Evolutionary conservation across 768 basidiomycete species (phyloP).

Genomic region (Gloeophyllum trabeum): DNA sequence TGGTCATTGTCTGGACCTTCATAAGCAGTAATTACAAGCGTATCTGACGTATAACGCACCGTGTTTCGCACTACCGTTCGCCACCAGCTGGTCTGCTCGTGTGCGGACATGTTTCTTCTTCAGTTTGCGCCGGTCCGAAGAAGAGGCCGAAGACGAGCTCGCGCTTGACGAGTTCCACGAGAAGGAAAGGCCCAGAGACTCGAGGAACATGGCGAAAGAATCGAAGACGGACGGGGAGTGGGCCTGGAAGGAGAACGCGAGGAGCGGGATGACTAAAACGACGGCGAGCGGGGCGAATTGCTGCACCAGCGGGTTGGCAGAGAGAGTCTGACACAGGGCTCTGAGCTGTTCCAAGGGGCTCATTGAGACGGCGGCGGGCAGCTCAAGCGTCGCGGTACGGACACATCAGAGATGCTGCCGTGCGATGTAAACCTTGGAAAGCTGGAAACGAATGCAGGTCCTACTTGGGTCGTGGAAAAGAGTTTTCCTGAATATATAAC

Average conservation of each 20-base stretch:
- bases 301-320: conserved; percentile 19
- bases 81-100: conserved; percentile 43
- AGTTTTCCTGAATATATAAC: no score
- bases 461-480: no score
- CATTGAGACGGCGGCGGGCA: no score
- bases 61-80: conserved; percentile 19
- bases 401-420: no score
- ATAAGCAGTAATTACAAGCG: conserved; percentile 1
- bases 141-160: conserved; percentile 9
- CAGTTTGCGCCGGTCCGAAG: conserved; percentile 28
- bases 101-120: conserved; percentile 40
- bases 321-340: no score
- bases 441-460: no score
- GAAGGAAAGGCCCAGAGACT: conserved; percentile 38
- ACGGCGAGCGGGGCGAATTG: conserved; percentile 49
- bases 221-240: conserved; percentile 13
- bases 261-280: conserved; percentile 32
- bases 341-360: no score
- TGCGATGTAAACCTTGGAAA: no score
- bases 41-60: conserved; percentile 13
- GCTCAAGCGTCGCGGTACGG: no score
- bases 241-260: conserved; percentile 19
- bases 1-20: not conserved
- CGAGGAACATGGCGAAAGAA: conserved; percentile 40
- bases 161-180: conserved; percentile 40